Conservation (phyloP, 352 stramenopile genomes). For the Phytophthora quininea region DNA sequence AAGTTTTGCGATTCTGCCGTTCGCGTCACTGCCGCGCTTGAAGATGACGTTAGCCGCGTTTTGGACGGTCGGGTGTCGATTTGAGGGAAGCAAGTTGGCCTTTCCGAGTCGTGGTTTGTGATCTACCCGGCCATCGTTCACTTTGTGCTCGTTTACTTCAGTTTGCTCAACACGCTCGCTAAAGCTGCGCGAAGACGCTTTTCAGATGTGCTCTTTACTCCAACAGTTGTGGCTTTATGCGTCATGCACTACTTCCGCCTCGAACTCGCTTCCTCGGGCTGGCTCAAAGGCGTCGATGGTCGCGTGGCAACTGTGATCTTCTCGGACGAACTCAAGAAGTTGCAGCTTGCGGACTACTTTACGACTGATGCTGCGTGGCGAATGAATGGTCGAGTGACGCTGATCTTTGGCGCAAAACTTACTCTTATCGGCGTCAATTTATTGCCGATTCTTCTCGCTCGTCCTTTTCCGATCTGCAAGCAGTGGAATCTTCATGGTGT, state of each 20-base stretch:
- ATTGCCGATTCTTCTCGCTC: constrained; percentile 6
- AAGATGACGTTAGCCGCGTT: not conserved
- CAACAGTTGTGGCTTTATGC: constrained; percentile 27
- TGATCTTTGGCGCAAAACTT: constrained; percentile 29
- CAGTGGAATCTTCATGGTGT: constrained; percentile 1
- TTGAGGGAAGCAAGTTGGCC: not conserved
- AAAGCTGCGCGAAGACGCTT: constrained; percentile 25
- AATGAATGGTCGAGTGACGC: constrained; percentile 23
- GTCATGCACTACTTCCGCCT: constrained; percentile 22
- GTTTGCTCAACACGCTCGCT: constrained; percentile 34
- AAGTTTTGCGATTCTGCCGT: constrained; percentile 2
- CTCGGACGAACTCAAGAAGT: constrained; percentile 3
- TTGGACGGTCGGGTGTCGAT: not conserved
- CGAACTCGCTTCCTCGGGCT: constrained; percentile 7
- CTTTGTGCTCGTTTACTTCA: constrained; percentile 8
- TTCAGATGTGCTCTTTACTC: constrained; percentile 24
- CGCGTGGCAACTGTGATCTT: constrained; percentile 11
- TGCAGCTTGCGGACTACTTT: constrained; percentile 24
- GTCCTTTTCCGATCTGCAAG: not conserved
- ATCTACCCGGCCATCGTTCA: not conserved
- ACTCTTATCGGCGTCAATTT: constrained; percentile 18
- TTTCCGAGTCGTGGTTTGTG: not conserved
- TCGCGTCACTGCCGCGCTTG: not conserved
- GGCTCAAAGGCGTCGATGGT: constrained; percentile 17
- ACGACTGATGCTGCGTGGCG: constrained; percentile 20